phyloP scores from a whole-genome alignment of 148 eudicot genomes.

The Pharnaceum exiguum region DNA sequence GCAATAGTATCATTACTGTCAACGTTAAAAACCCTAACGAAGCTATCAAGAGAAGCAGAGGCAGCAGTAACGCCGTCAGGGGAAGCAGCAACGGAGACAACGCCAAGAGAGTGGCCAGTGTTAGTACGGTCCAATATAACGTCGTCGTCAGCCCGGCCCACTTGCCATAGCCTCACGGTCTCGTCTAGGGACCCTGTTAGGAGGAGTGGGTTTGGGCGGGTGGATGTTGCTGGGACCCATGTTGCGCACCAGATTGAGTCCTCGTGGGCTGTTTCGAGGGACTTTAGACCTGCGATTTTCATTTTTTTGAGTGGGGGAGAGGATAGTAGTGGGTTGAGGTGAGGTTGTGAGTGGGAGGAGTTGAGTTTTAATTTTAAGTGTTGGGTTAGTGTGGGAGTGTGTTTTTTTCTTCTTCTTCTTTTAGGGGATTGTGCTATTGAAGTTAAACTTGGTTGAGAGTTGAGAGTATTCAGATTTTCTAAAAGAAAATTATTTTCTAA shows the following conservation, averaged over 20 bases:
- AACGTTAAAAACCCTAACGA: constrained; percentile 81
- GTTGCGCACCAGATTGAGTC: constrained; percentile 83
- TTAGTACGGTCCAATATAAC: constrained; percentile 50
- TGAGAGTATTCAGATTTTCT: too few relatives aligned
- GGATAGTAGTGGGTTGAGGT: neutral
- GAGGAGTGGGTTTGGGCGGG: constrained; percentile 45
- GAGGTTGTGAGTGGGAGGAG: too few relatives aligned
- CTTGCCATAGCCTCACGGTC: constrained; percentile 66
- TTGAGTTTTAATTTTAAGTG: too few relatives aligned
- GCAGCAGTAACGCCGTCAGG: constrained; percentile 89
- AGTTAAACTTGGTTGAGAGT: too few relatives aligned
- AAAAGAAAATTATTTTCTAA: too few relatives aligned
- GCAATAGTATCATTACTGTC: constrained; percentile 67
- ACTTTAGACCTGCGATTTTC: constrained; percentile 73
- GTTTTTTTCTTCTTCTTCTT: too few relatives aligned
- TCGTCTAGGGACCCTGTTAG: constrained; percentile 90
- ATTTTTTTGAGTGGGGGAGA: constrained; percentile 21
- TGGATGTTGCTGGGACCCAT: constrained; percentile 69
- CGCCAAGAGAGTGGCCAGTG: constrained; percentile 85
- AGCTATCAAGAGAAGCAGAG: constrained; percentile 87
- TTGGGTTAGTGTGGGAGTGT: too few relatives aligned
- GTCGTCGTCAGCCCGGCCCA: constrained; percentile 54
- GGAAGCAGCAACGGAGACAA: constrained; percentile 87
- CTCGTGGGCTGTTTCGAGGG: constrained; percentile 61
- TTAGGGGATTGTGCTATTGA: too few relatives aligned